Evolutionary conservation across 75 land plant genomes (phyloP).

Genomic region (Pseudotsuga menziesii): DNA sequence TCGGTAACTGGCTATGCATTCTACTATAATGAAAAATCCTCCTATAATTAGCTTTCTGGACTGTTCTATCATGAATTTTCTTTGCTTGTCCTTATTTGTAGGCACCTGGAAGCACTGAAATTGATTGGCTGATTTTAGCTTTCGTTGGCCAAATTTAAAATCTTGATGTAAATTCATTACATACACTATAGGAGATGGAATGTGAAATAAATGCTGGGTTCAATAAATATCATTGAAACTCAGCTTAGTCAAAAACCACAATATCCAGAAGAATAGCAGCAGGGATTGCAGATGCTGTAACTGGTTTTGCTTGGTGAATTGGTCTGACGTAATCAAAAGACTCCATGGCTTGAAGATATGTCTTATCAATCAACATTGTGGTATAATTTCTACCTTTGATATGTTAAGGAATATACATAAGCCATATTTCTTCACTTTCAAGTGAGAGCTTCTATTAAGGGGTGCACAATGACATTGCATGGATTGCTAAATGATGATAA

Average conservation of each 20-base stretch:
- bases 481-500: not conserved
- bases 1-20: conserved; percentile 43
- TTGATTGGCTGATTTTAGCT: not conserved
- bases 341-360: not conserved
- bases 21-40: not conserved
- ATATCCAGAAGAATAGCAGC: not conserved
- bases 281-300: not conserved
- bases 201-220: not conserved
- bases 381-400: not conserved
- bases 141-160: not conserved
- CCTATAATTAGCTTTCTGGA: not conserved
- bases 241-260: not conserved
- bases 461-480: not conserved
- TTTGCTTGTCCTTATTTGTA: not conserved
- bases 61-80: not conserved
- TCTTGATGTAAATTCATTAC: not conserved
- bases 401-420: not conserved
- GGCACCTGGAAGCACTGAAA: not conserved
- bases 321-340: not conserved
- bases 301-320: not conserved
- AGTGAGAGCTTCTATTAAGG: not conserved
- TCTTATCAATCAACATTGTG: not conserved
- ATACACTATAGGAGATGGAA: not conserved
- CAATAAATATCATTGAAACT: not conserved
- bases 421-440: not conserved